phyloP scores from a whole-genome alignment of 345 rosid species.

The Theobroma cacao region DNA sequence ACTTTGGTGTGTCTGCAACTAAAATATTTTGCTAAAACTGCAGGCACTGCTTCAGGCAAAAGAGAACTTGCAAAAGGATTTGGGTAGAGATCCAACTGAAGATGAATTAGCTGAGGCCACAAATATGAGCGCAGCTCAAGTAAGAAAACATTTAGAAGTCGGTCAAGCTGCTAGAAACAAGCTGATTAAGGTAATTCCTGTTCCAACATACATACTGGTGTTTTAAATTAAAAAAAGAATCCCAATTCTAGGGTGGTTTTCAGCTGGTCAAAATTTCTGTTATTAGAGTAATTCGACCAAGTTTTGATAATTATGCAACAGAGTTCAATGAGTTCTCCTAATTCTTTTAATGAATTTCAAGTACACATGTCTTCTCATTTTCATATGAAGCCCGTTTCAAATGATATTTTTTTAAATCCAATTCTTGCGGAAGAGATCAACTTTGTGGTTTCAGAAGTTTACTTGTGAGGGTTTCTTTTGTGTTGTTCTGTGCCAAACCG shows the following conservation, averaged over 20 bases:
- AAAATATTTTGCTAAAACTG: constrained; percentile 9
- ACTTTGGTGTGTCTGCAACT: constrained; percentile 15
- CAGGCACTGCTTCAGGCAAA: constrained; percentile 66
- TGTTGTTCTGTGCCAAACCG: not conserved
- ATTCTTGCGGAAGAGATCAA: not conserved
- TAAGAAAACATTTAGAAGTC: constrained; percentile 51
- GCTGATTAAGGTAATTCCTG: constrained; percentile 69
- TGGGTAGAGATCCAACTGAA: constrained; percentile 68
- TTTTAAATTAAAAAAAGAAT: not conserved
- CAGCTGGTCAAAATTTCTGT: not conserved
- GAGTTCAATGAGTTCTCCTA: not conserved
- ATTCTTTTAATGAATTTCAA: not conserved
- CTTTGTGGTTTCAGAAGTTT: not conserved
- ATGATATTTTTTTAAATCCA: not conserved
- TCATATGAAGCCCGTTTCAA: not conserved
- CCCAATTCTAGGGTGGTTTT: not conserved
- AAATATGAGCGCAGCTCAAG: constrained; percentile 41
- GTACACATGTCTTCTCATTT: not conserved
- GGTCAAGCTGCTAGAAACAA: constrained; percentile 91
- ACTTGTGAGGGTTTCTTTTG: not conserved
- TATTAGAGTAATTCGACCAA: not conserved
- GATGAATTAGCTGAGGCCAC: constrained; percentile 62
- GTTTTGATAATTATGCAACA: not conserved
- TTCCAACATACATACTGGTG: not conserved
- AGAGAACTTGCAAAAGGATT: constrained; percentile 40